Evolutionary conservation across 306 rosid species (phyloP).

Genomic region (Leucaena leucocephala): DNA sequence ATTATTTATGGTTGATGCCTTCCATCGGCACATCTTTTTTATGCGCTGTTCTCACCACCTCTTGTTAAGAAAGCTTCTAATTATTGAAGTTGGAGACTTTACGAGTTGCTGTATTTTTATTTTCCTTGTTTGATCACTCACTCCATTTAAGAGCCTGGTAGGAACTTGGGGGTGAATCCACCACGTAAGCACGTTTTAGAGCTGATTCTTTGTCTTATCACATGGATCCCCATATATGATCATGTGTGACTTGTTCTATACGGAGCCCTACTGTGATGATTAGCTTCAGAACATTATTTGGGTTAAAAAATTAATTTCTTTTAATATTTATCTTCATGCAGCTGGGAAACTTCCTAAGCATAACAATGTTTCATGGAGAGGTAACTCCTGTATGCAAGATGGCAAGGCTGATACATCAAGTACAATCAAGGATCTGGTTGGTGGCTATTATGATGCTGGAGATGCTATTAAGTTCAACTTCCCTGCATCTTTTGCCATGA

Average conservation of each 20-base stretch:
- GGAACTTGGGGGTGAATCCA: neutral
- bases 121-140: neutral
- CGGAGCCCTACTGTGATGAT: neutral
- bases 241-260: neutral
- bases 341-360: conserved; percentile 80
- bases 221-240: neutral
- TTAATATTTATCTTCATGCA: conserved; percentile 21
- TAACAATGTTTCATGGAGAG: conserved; percentile 87
- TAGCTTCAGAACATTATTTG: neutral
- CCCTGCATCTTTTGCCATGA: conserved; percentile 70
- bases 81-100: neutral
- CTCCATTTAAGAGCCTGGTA: neutral
- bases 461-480: conserved; percentile 81
- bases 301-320: neutral
- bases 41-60: neutral
- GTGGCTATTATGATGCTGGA: conserved; percentile 86
- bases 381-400: conserved; percentile 62
- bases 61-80: neutral
- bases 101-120: neutral
- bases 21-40: neutral
- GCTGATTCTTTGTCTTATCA: neutral
- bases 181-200: neutral
- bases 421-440: conserved; percentile 59
- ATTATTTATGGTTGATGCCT: neutral
- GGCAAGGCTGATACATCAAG: conserved; percentile 41